Base-by-base conservation (phyloP, 1,284 basidiomycete species). In the Trametes pubescens region DNA sequence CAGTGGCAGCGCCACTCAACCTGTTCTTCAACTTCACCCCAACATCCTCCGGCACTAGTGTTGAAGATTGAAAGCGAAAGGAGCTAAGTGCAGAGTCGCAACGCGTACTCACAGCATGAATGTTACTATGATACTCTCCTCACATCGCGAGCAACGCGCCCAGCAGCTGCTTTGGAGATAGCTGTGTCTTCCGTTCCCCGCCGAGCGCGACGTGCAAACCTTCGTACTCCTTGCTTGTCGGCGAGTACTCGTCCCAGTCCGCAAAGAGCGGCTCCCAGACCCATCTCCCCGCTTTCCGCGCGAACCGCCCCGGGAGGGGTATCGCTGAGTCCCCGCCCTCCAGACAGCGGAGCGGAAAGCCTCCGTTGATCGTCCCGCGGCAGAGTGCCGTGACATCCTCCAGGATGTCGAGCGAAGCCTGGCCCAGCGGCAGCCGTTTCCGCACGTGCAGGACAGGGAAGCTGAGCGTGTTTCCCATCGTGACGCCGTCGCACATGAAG, bases 191-290 rank as follows among this genome's bases (percentile, higher is more conserved):
- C 21, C 46, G 21, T 4, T 24, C 14, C 11, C 22, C 14, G 29
- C 26, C 35, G 32, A 57, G 21, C 7, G 26, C 21, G 4, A 13
- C 26, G 47, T 38, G 35, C 34, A 57, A n/a, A 4, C 14, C 56
- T 9, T 29, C 14, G 18, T 57, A 57, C 9, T 57, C 56, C 22
- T 22, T 24, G 24, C 47, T 57, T 2, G 56, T 57, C 22, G 56
- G 46, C 32, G 56, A 57, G 16, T 49, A 57, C 22, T 57, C 47
- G 46, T 57, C 56, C 56, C 56, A 57, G 16, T 49, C 46, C 7
- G 21, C 46, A 24, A 57, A 57, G 46, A 49, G 46, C 21, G 56
- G 46, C 34, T 49, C 56, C 56, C 56, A 57, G 4, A 40, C 21
- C 56, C 56, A 57, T 14, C 49, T 57, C 35, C 56, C 56, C 6